Percentiles rank a stretch among this genome's conserved stretches.
Evolutionary conservation across 2,329 filamentous ascomycete species (phyloP).

Genomic region (Xylaria multiplex): DNA sequence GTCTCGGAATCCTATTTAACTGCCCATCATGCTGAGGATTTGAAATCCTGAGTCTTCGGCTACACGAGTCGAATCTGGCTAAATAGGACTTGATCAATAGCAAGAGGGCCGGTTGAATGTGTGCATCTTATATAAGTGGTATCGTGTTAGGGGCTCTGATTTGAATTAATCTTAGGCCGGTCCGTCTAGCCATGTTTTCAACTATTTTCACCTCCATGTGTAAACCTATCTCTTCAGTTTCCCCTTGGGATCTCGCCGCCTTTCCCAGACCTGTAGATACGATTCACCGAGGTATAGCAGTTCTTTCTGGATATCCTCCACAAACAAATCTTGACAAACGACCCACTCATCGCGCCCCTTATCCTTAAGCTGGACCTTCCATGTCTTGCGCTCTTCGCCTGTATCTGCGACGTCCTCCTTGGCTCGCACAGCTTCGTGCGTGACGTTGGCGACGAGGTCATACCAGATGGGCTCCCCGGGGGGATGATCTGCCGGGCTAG

Average conservation of each 20-base stretch:
- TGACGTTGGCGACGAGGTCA: constrained; percentile 95
- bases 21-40: constrained; percentile 5
- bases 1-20: neutral
- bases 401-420: constrained; percentile 89
- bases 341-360: constrained; percentile 88
- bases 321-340: constrained; percentile 91
- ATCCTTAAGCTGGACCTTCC: constrained; percentile 91
- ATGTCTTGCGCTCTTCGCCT: constrained; percentile 86
- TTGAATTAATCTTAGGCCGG: constrained; percentile 8
- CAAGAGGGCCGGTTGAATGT: neutral
- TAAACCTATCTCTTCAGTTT: constrained; percentile 52
- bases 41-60: neutral
- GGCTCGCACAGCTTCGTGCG: constrained; percentile 81
- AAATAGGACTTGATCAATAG: neutral
- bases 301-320: constrained; percentile 89
- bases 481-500: constrained; percentile 76
- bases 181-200: neutral
- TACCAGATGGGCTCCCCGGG: constrained; percentile 89
- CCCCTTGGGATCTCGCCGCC: constrained; percentile 67
- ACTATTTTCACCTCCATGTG: constrained; percentile 1
- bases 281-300: constrained; percentile 92
- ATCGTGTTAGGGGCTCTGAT: constrained; percentile 23
- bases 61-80: neutral
- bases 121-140: constrained; percentile 23
- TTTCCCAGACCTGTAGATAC: constrained; percentile 97